These are phyloP conservation scores for Aspergillus bertholletiae DNA, from an alignment of 495 filamentous ascomycete species.

Conservation along the genomic window DNA sequence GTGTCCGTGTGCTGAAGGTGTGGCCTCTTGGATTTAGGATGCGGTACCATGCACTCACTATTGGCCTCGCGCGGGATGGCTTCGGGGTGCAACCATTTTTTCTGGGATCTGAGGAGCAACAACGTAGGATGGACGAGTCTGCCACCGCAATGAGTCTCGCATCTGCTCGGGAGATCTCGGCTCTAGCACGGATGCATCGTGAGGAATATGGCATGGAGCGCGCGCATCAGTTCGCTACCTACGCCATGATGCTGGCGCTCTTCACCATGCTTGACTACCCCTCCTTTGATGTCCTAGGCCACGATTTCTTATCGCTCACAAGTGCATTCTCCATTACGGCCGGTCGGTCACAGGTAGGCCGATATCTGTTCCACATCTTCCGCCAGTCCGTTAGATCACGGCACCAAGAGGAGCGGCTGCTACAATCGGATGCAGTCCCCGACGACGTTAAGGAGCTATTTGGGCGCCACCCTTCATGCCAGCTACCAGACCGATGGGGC, in stretches of 20 bases:
- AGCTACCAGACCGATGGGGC: conserved; percentile 11
- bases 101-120: neutral
- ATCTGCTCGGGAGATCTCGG: conserved; percentile 23
- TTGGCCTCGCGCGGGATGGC: conserved; percentile 24
- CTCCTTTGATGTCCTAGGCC: conserved; percentile 23
- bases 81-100: conserved; percentile 8
- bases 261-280: conserved; percentile 26
- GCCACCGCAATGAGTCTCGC: conserved; percentile 12
- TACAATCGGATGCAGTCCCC: conserved; percentile 1
- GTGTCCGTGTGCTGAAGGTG: neutral
- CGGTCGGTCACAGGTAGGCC: conserved; percentile 24
- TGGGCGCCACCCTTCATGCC: neutral
- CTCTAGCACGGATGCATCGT: conserved; percentile 14
- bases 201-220: conserved; percentile 25
- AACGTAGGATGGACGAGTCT: neutral
- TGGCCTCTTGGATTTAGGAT: conserved; percentile 18
- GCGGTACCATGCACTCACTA: conserved; percentile 28
- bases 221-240: conserved; percentile 30
- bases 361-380: conserved; percentile 24
- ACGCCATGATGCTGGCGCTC: conserved; percentile 28
- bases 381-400: conserved; percentile 22
- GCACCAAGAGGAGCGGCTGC: neutral
- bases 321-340: conserved; percentile 23
- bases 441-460: conserved; percentile 17
- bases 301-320: conserved; percentile 25